Evolutionary conservation across 176 grass and related monocot species (phyloP).

Genomic region (Oryza glaberrima): DNA sequence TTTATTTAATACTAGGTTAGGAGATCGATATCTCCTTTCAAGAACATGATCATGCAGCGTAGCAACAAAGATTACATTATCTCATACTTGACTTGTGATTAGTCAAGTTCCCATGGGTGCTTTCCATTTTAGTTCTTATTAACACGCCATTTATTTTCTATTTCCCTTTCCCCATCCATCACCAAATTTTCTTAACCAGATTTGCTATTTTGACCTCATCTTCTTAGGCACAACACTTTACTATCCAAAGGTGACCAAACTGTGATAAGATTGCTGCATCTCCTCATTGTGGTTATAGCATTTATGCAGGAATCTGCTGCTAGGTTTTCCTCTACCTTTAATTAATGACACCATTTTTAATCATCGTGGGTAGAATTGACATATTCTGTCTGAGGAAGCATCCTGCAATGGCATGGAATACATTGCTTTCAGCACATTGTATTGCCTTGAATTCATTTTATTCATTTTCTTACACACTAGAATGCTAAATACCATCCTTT

Average conservation of each 20-base stretch:
- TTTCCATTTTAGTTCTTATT: background rate
- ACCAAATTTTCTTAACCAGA: background rate
- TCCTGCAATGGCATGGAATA: background rate
- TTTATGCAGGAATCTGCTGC: background rate
- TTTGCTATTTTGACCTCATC: background rate
- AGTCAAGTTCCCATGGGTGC: background rate
- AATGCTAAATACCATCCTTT: slow-evolving; percentile 9
- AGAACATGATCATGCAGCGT: background rate
- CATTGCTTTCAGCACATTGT: slow-evolving; percentile 25
- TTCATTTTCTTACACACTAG: background rate
- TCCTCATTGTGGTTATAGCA: background rate
- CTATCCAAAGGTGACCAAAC: background rate
- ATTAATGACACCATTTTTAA: slow-evolving; percentile 1
- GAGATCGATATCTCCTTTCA: background rate
- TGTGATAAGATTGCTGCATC: background rate
- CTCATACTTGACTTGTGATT: background rate
- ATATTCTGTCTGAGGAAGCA: background rate
- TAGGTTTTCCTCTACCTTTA: background rate
- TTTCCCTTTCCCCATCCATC: background rate
- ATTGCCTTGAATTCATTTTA: slow-evolving; percentile 13
- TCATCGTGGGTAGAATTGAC: background rate
- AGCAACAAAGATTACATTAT: background rate
- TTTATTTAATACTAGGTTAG: slow-evolving; percentile 17
- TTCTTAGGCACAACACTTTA: background rate
- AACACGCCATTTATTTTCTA: background rate